These are phyloP conservation scores for Achaetomiella virescens DNA, from an alignment of 495 filamentous ascomycete genomes.

Conservation along the genomic window DNA sequence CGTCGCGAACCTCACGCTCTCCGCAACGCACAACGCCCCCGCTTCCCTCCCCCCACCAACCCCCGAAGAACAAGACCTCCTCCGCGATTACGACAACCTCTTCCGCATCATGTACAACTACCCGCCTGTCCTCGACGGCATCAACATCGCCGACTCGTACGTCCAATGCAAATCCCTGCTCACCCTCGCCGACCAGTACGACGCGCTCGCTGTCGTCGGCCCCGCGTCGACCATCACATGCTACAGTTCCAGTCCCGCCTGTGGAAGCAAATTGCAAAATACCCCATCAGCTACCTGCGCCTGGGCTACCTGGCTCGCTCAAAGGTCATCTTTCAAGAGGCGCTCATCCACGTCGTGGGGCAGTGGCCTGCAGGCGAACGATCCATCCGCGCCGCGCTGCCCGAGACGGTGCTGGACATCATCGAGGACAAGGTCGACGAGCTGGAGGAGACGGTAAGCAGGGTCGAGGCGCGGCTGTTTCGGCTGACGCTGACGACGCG, in stretches of 20 bases:
- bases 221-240: conserved; percentile 86
- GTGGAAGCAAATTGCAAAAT: conserved; percentile 92
- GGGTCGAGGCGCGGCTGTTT: conserved; percentile 71
- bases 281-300: conserved; percentile 84
- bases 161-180: conserved; percentile 85
- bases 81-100: conserved; percentile 89
- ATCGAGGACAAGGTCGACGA: conserved; percentile 90
- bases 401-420: conserved; percentile 69
- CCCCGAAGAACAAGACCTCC: conserved; percentile 55
- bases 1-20: conserved; percentile 68
- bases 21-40: conserved; percentile 14
- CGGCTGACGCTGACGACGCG: conserved; percentile 73
- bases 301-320: conserved; percentile 78
- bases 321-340: conserved; percentile 83
- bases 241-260: conserved; percentile 81
- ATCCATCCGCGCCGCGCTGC: conserved; percentile 66
- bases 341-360: conserved; percentile 83
- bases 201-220: conserved; percentile 79
- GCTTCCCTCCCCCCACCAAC: conserved; percentile 37
- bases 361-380: conserved; percentile 77
- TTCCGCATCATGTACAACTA: conserved; percentile 93
- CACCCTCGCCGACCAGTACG: conserved; percentile 81
- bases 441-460: conserved; percentile 60
- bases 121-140: conserved; percentile 66
- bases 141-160: conserved; percentile 86